phyloP scores from a whole-genome alignment of 2,329 filamentous ascomycete genomes.

The Macrophomina phaseolina region DNA sequence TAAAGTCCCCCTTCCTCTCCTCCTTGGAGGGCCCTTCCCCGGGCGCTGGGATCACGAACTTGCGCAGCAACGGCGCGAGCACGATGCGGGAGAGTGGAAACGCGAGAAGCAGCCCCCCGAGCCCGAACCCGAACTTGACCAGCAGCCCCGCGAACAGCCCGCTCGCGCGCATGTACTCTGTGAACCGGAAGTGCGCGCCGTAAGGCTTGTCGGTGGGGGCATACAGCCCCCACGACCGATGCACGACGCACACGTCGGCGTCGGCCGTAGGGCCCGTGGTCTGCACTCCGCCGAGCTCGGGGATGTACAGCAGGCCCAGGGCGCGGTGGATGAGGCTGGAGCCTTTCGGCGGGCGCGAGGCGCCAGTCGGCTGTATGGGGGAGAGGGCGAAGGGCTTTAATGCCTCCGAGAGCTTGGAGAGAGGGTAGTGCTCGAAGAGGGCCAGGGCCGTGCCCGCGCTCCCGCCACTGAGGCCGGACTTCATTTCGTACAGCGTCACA shows the following conservation, averaged over 20 bases:
- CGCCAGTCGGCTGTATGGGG: constrained; percentile 50
- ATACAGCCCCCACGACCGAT: constrained; percentile 65
- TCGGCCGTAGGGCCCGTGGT: constrained; percentile 59
- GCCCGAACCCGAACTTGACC: constrained; percentile 55
- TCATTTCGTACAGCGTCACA: constrained; percentile 61
- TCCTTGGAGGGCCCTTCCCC: too few relatives aligned
- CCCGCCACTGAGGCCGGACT: constrained; percentile 58
- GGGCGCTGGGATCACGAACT: too few relatives aligned
- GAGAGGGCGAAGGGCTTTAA: constrained; percentile 60
- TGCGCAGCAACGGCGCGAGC: too few relatives aligned
- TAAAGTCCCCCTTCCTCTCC: too few relatives aligned
- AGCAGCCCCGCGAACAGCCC: constrained; percentile 55
- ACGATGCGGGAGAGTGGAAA: constrained; percentile 64
- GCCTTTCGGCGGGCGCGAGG: constrained; percentile 39
- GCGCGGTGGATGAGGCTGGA: constrained; percentile 46
- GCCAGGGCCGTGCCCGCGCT: constrained; percentile 70
- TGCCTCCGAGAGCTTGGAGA: constrained; percentile 55
- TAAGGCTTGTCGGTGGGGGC: constrained; percentile 51
- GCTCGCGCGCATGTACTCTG: constrained; percentile 60
- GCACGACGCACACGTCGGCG: constrained; percentile 62
- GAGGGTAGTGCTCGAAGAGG: constrained; percentile 55
- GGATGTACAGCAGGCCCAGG: constrained; percentile 59
- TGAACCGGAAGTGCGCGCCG: constrained; percentile 63
- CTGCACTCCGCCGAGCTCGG: constrained; percentile 64
- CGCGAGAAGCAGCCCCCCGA: constrained; percentile 52